These are phyloP conservation scores for Rachicladosporium sp. DNA, from an alignment of 2,329 filamentous ascomycete species.

Conservation along the genomic window DNA sequence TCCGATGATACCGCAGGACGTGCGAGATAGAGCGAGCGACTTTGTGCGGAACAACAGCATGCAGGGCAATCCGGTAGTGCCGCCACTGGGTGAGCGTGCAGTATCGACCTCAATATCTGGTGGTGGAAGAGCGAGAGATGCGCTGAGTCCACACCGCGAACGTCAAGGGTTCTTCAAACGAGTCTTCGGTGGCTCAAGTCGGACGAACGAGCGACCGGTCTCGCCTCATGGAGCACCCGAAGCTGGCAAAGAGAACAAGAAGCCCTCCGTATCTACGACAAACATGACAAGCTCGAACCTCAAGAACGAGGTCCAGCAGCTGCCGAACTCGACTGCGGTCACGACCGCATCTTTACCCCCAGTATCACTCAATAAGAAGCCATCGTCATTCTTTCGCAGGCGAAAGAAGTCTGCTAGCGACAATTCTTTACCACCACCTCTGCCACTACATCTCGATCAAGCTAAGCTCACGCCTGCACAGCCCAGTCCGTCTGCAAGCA, in stretches of 20 bases:
- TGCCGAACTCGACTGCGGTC: not conserved
- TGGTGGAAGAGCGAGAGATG: conserved; percentile 12
- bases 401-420: conserved; percentile 83
- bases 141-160: conserved; percentile 30
- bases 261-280: no score
- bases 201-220: not conserved
- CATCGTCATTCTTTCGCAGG: conserved; percentile 85
- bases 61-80: conserved; percentile 21
- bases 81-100: conserved; percentile 35
- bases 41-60: conserved; percentile 36
- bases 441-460: conserved; percentile 28
- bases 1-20: conserved; percentile 24
- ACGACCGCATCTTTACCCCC: conserved; percentile 7
- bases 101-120: conserved; percentile 40
- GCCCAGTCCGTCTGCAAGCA: conserved; percentile 51
- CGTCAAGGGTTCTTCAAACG: conserved; percentile 83
- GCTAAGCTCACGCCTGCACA: conserved; percentile 25
- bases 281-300: conserved; percentile 2
- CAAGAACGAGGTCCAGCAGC: conserved; percentile 1
- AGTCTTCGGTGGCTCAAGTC: conserved; percentile 53
- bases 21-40: conserved; percentile 35
- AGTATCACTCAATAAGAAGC: conserved; percentile 65
- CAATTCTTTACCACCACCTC: conserved; percentile 47
- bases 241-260: no score
- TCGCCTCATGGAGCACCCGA: not conserved